Evolutionary conservation across 2,329 filamentous ascomycete species (phyloP), one percentile per base, ranked within the genome.

Genomic region (Cladorrhinum sp.): DNA sequence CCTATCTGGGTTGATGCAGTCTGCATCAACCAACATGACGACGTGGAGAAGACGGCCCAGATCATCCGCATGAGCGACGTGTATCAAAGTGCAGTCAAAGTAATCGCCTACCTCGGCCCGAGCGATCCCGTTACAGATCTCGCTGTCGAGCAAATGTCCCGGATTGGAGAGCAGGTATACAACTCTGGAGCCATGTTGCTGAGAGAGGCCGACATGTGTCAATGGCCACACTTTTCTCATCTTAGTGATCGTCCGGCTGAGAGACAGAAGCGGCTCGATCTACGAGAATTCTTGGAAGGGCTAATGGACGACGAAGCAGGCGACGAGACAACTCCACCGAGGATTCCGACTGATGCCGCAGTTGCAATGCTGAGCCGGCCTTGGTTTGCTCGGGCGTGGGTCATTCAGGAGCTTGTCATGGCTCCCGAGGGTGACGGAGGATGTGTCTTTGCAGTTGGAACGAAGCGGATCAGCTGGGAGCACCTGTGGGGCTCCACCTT

Each of bases 1-100:
- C 16, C 21, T 7, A 26, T 52, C 14, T 60, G 58, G 58, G n/a
- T 60, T 6, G 58, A 60, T 36, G 50, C 58, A 30, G 42, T 60
- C 12, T 60, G 58, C 52, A 60, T 60, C 52, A 60, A 60, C 18
- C 58, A 55, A 24, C n/a, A 10, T 20, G 58, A 60, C 16, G 39
- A 60, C 3, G 50, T 55, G n/a, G 58, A 60, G 36, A 54, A 55
- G 33, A 49, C 48, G 2, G 50, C 36, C 23, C 58, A 60, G 53
- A 53, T 60, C 52, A 46, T 28, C n/a, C 58, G 54, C n/a, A 60
- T 60, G 58, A 33, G 39, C 18, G 21, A 46, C 10, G 54, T 60
- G 8, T 60, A 60, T 24, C 21, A n/a, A 8, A 30, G n/a, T 7
- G 7, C 50, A 10, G 50, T 10, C 20, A 52, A 30, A 23, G 50